phyloP scores from a whole-genome alignment of 2,329 filamentous ascomycete genomes.

The Ustulina deusta region DNA sequence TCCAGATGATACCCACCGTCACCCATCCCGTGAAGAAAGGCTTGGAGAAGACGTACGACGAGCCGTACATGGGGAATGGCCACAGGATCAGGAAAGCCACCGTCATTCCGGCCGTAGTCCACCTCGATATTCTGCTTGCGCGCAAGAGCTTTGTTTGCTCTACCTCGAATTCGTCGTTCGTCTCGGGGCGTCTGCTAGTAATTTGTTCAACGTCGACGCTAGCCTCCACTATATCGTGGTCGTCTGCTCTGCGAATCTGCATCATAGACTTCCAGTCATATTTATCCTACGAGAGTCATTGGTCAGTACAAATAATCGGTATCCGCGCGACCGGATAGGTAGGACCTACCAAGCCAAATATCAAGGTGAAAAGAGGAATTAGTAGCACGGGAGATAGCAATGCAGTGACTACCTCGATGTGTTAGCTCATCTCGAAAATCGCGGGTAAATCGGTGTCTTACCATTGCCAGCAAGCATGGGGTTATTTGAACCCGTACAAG shows the following conservation, averaged over 20 bases:
- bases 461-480: conserved; percentile 87
- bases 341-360: conserved; percentile 65
- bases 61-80: conserved; percentile 93
- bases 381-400: conserved; percentile 81
- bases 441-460: conserved; percentile 12
- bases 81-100: conserved; percentile 82
- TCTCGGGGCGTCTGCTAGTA: conserved; percentile 64
- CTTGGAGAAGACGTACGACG: conserved; percentile 83
- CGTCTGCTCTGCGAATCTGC: conserved; percentile 81
- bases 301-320: neutral
- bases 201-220: conserved; percentile 72
- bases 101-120: conserved; percentile 71
- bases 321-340: no score
- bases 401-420: conserved; percentile 68
- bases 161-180: conserved; percentile 38
- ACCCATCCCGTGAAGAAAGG: conserved; percentile 88
- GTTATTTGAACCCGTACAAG: conserved; percentile 83
- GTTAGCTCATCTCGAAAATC: conserved; percentile 26
- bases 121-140: conserved; percentile 56
- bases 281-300: conserved; percentile 60
- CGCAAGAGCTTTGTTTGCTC: conserved; percentile 45
- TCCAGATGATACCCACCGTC: conserved; percentile 80
- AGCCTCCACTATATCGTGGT: conserved; percentile 76
- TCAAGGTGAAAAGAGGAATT: conserved; percentile 79
- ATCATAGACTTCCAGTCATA: conserved; percentile 92